Conservation (phyloP, 1,284 basidiomycete genomes). For the Cystobasidiaceae sp. region DNA sequence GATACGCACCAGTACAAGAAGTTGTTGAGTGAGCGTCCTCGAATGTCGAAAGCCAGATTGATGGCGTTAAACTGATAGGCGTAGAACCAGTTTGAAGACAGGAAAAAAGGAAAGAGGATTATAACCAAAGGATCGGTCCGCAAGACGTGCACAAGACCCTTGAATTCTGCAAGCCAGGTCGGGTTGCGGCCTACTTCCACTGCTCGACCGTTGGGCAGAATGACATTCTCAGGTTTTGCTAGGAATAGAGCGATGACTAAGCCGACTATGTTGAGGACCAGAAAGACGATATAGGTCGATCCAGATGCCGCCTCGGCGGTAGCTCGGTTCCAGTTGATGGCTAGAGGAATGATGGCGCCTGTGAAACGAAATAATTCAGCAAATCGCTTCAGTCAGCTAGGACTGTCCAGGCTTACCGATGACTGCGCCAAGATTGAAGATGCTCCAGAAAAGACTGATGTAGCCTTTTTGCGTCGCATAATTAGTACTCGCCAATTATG, state of each 20-base stretch:
- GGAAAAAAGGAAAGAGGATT: conserved; percentile 41
- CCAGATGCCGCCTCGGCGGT: conserved; percentile 14
- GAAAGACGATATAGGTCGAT: conserved; percentile 39
- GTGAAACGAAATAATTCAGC: too few relatives aligned
- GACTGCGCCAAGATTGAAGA: conserved; percentile 56
- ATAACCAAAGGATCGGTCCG: conserved; percentile 37
- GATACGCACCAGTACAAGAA: too few relatives aligned
- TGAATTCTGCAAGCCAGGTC: conserved; percentile 39
- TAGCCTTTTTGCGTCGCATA: too few relatives aligned
- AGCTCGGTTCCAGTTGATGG: conserved; percentile 22
- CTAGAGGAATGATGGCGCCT: conserved; percentile 57
- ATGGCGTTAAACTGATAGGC: conserved; percentile 28
- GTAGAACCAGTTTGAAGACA: conserved; percentile 42
- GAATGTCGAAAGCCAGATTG: conserved; percentile 26
- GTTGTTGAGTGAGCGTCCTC: conserved; percentile 42
- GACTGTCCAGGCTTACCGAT: neutral
- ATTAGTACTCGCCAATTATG: too few relatives aligned
- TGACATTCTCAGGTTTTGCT: conserved; percentile 33
- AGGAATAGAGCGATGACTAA: conserved; percentile 30
- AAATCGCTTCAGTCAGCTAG: too few relatives aligned
- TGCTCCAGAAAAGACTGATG: conserved; percentile 67
- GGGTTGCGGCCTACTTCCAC: conserved; percentile 40
- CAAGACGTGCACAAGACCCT: conserved; percentile 35
- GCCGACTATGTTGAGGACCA: conserved; percentile 32
- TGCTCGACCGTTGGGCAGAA: conserved; percentile 37